Base-by-base conservation (phyloP, 1,284 basidiomycete genomes). In the Paramarasmius palmivorus region DNA sequence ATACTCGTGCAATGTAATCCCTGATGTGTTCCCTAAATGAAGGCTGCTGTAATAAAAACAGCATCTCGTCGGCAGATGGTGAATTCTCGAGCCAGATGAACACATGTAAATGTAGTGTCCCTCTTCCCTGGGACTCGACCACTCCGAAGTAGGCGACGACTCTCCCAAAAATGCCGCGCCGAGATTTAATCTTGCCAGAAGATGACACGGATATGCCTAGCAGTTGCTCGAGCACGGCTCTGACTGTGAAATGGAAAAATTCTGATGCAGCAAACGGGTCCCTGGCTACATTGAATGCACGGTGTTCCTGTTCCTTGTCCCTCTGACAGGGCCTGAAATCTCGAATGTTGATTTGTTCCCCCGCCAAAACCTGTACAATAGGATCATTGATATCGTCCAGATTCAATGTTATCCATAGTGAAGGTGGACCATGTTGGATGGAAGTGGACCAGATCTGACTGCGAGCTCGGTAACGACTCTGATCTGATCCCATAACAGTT, bases 241-340 rank as follows among this genome's bases (percentile, higher is more conserved):
- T 15, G 3, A 78, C 69, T 0, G 70, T 62, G 44, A 73, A 69
- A 39, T 76, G 66, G 51, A 73, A 78, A 52, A 69, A 78, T 38
- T 70, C 61, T 0, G 71, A 67, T 0, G 71, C 63, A 0, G 71
- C 71, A 55, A 63, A 77, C 10, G 73, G 72, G 61, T 79, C 71
- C 0, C 26, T 9, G 0, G 73, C 68, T 3, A 77, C 65, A 42
- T 72, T 75, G 0, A 46, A 5, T 1, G 66, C 65, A 0, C 67
- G 59, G 37, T 66, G 12, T 0, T 59, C 51, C 3, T 50, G 57
- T n/a, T 61, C 60, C 0, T n/a, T n/a, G 70, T 74, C 0, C 70
- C 73, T 4, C 52, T 17, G 4, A 57, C 57, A n/a, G 2, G 55
- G 22, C 1, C 52, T 47, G 76, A 74, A 0, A 50, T 7, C 46